Conservation (phyloP, 495 filamentous ascomycete genomes). For the Podospora didyma region DNA sequence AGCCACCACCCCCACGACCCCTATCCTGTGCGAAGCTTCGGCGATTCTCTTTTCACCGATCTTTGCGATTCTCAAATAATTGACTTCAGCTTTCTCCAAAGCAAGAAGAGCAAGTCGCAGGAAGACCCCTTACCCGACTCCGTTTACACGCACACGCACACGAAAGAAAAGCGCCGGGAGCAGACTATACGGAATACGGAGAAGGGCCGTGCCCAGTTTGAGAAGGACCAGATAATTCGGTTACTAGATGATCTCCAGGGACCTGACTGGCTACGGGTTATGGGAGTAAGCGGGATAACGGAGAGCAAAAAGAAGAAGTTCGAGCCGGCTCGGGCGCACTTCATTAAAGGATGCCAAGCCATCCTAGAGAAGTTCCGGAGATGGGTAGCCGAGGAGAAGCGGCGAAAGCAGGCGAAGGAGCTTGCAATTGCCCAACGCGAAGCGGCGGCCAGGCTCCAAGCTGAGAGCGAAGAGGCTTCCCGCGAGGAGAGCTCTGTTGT, state of each 20-base stretch:
- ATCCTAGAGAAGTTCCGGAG: constrained; percentile 80
- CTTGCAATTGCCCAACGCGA: constrained; percentile 43
- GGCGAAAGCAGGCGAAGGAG: constrained; percentile 66
- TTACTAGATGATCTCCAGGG: constrained; percentile 82
- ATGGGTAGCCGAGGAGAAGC: constrained; percentile 90
- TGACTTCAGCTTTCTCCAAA: constrained; percentile 49
- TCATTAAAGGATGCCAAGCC: constrained; percentile 72
- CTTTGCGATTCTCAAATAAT: constrained; percentile 51
- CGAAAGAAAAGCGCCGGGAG: constrained; percentile 79
- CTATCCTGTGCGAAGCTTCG: constrained; percentile 43
- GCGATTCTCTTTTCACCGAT: constrained; percentile 41
- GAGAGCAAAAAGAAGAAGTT: constrained; percentile 79
- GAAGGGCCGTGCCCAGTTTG: constrained; percentile 85
- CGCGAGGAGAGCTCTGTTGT: constrained; percentile 4
- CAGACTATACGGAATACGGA: constrained; percentile 92
- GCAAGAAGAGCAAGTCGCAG: constrained; percentile 28
- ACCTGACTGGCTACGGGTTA: constrained; percentile 88
- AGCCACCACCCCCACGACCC: constrained; percentile 18
- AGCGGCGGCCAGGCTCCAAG: constrained; percentile 3
- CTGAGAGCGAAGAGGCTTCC: constrained; percentile 20
- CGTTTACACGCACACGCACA: constrained; percentile 65
- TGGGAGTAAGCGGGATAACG: constrained; percentile 86
- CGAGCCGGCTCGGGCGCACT: constrained; percentile 78
- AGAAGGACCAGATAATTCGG: constrained; percentile 81
- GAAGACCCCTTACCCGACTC: constrained; percentile 68